A percentile compares a stretch with the other conserved stretches of the same genome.
These are phyloP conservation scores for Hyaloscypha hepaticicola DNA, from an alignment of 495 filamentous ascomycete species.

Conservation along the genomic window DNA sequence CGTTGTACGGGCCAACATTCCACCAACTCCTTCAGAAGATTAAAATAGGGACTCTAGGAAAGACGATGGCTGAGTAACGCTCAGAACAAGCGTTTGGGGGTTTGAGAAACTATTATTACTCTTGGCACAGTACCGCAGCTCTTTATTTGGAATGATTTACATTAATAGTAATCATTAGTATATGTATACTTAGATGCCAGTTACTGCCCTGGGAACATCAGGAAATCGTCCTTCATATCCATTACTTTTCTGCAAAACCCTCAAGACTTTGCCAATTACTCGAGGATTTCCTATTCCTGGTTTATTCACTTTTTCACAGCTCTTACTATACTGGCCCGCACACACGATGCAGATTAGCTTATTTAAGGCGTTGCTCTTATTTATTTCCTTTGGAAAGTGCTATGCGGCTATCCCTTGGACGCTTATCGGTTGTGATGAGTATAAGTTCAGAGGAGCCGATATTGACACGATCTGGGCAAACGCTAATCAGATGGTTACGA, in stretches of 20 bases:
- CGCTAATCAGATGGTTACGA: not conserved
- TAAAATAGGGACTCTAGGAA: not conserved
- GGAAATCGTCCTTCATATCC: not conserved
- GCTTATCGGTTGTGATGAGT: not conserved
- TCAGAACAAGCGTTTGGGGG: not conserved
- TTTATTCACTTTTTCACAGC: not conserved
- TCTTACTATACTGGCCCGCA: not conserved
- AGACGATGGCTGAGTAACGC: not conserved
- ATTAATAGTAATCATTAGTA: no score
- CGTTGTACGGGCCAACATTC: not conserved
- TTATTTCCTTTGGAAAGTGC: not conserved
- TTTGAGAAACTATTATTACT: not conserved
- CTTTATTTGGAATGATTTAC: no score
- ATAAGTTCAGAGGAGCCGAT: not conserved
- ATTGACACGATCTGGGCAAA: not conserved
- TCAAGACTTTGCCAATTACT: not conserved
- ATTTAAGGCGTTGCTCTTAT: not conserved
- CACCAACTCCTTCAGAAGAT: not conserved
- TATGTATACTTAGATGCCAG: no score
- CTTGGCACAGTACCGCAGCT: not conserved
- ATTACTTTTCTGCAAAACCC: not conserved
- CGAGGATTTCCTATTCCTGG: not conserved
- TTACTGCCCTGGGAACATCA: not conserved
- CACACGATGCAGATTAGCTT: not conserved
- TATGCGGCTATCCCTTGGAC: not conserved